Evolutionary conservation across 257 asterid species (phyloP).

Genomic region (Lavandula angustifolia): DNA sequence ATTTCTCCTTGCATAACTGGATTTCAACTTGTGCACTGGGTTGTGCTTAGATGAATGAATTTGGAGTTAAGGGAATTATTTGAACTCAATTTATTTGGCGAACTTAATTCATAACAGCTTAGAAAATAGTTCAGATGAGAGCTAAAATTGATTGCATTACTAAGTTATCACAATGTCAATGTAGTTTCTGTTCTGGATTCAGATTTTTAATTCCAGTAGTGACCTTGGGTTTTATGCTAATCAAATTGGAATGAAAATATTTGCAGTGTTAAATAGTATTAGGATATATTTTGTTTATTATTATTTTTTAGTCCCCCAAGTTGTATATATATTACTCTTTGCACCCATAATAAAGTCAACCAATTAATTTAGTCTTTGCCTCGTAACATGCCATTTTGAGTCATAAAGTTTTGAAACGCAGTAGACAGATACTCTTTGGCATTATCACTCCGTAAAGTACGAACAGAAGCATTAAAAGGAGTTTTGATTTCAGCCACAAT

Average conservation of each 20-base stretch:
- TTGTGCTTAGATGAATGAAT: constrained; percentile 10
- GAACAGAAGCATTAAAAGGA: too few relatives aligned
- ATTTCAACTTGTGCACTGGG: neutral
- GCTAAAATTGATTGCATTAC: constrained; percentile 16
- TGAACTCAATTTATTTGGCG: neutral
- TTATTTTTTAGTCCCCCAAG: too few relatives aligned
- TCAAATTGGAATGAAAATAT: constrained; percentile 10
- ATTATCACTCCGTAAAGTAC: too few relatives aligned
- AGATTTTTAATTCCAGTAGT: constrained; percentile 6
- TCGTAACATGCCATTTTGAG: too few relatives aligned
- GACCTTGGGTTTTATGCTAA: constrained; percentile 6
- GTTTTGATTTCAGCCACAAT: too few relatives aligned
- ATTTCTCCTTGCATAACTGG: constrained; percentile 11
- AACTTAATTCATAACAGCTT: neutral
- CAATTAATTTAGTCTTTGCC: too few relatives aligned
- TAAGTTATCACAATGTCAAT: neutral
- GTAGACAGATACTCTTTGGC: too few relatives aligned
- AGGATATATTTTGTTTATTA: too few relatives aligned
- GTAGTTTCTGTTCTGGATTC: neutral
- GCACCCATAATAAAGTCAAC: too few relatives aligned
- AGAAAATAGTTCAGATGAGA: constrained; percentile 6
- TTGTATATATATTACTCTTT: too few relatives aligned
- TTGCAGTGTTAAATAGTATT: too few relatives aligned
- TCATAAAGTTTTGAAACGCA: too few relatives aligned
- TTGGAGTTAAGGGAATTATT: constrained; percentile 5